These are phyloP conservation scores for Pyricularia pennisetigena DNA, from an alignment of 2,329 filamentous ascomycete species.

Conservation along the genomic window DNA sequence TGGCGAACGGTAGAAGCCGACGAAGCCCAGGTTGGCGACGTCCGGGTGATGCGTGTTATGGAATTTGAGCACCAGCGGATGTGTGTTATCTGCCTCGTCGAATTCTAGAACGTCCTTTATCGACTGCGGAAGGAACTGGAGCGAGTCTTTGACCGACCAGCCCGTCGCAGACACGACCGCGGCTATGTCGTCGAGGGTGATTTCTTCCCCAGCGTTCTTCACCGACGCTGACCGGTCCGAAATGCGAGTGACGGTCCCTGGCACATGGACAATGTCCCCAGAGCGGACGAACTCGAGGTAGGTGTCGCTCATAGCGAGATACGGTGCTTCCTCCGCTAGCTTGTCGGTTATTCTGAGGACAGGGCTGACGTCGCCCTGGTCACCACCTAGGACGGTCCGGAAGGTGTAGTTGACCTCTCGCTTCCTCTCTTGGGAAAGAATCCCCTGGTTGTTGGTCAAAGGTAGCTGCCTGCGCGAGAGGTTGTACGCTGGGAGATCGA, in stretches of 20 bases:
- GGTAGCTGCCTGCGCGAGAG: constrained; percentile 48
- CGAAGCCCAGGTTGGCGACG: constrained; percentile 60
- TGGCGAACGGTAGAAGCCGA: constrained; percentile 75
- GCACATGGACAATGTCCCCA: constrained; percentile 42
- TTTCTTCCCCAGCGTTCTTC: constrained; percentile 4
- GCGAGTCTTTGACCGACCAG: constrained; percentile 53
- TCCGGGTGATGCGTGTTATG: constrained; percentile 53
- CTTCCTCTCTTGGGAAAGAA: constrained; percentile 50
- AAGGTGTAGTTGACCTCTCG: constrained; percentile 41
- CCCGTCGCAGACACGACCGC: constrained; percentile 69
- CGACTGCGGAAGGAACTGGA: constrained; percentile 52
- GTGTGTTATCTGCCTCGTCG: constrained; percentile 38
- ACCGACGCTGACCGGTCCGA: constrained; percentile 17
- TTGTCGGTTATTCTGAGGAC: constrained; percentile 15
- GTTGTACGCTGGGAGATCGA: constrained; percentile 67
- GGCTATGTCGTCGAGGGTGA: constrained; percentile 43
- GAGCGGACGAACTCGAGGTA: constrained; percentile 67
- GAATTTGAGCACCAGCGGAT: constrained; percentile 59
- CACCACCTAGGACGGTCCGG: constrained; percentile 31
- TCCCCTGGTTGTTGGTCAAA: constrained; percentile 54
- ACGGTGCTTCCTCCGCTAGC: constrained; percentile 44
- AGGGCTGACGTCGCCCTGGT: constrained; percentile 41
- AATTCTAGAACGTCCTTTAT: constrained; percentile 49
- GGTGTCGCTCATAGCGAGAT: constrained; percentile 59
- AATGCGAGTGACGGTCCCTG: constrained; percentile 34